phyloP scores from a whole-genome alignment of 1,284 basidiomycete genomes.

The Malassezia obtusa region DNA sequence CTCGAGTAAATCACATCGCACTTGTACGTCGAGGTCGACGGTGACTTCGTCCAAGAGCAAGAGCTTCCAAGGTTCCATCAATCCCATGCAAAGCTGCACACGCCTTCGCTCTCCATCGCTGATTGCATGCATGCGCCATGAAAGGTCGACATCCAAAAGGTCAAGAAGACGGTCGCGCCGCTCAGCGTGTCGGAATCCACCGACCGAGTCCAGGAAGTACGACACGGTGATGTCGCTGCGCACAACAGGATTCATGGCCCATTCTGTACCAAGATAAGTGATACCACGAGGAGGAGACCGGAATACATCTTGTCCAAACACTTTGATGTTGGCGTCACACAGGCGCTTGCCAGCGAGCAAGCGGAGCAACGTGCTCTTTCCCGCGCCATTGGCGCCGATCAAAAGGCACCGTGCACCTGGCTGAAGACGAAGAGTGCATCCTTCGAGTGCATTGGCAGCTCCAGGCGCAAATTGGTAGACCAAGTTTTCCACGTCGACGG shows the following conservation, averaged over 20 bases:
- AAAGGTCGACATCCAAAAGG: conserved; percentile 79
- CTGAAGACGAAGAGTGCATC: conserved; percentile 32
- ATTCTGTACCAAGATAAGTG: conserved; percentile 67
- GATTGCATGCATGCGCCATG: conserved; percentile 71
- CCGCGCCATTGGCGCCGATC: conserved; percentile 57
- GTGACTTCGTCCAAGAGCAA: conserved; percentile 93
- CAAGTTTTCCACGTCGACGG: conserved; percentile 39
- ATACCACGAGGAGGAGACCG: conserved; percentile 37
- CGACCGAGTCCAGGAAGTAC: conserved; percentile 69
- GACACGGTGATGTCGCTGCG: conserved; percentile 54
- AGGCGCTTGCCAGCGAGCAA: conserved; percentile 76
- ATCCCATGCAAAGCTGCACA: conserved; percentile 90
- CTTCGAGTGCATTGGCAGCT: conserved; percentile 28
- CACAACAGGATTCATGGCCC: conserved; percentile 95
- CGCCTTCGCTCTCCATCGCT: conserved; percentile 88
- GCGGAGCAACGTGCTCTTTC: conserved; percentile 88
- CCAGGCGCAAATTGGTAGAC: conserved; percentile 32
- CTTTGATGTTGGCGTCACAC: conserved; percentile 30
- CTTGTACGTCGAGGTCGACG: conserved; percentile 94
- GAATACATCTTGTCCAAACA: conserved; percentile 46
- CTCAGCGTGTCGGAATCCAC: conserved; percentile 85
- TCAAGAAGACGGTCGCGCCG: conserved; percentile 75
- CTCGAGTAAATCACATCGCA: conserved; percentile 75
- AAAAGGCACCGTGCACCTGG: conserved; percentile 40
- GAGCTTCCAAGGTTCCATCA: conserved; percentile 92